A percentile compares a stretch with the other conserved stretches of the same genome.
Conservation (phyloP, 2,329 filamentous ascomycete species). For the Paraconiothyrium brasiliense region DNA sequence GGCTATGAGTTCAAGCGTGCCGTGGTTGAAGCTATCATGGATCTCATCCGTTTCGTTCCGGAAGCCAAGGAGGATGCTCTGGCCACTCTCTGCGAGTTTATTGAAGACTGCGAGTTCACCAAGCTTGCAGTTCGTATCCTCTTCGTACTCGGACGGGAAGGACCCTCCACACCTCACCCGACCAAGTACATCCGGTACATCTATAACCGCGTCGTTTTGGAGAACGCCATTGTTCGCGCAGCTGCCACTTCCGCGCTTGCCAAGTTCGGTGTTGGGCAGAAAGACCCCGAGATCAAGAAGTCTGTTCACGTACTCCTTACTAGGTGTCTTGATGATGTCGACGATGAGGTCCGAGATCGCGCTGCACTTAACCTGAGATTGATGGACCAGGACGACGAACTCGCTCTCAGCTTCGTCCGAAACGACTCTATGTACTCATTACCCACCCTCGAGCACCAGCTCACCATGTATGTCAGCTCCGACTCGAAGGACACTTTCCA, state of each 20-base stretch:
- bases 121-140: slow-evolving; percentile 96
- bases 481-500: slow-evolving; percentile 87
- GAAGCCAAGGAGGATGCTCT: slow-evolving; percentile 84
- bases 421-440: slow-evolving; percentile 97
- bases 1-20: slow-evolving; percentile 98
- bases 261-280: slow-evolving; percentile 95
- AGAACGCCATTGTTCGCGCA: slow-evolving; percentile 95
- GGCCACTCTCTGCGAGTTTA: slow-evolving; percentile 97
- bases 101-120: slow-evolving; percentile 99
- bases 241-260: slow-evolving; percentile 94
- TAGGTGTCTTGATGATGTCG: slow-evolving; percentile 93
- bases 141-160: slow-evolving; percentile 92
- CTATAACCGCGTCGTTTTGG: slow-evolving; percentile 96
- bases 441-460: slow-evolving; percentile 93
- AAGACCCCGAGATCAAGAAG: slow-evolving; percentile 95
- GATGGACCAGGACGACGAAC: slow-evolving; percentile 90
- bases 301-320: slow-evolving; percentile 93
- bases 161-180: slow-evolving; percentile 91
- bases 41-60: slow-evolving; percentile 98
- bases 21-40: slow-evolving; percentile 99
- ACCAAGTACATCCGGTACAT: slow-evolving; percentile 99
- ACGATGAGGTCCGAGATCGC: slow-evolving; percentile 96
- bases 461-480: slow-evolving; percentile 96
- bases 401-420: slow-evolving; percentile 88
- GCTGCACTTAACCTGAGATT: slow-evolving; percentile 90